Evolutionary conservation across 306 rosid genomes (phyloP), one percentile per base, ranked within the genome.

Genomic region (Leucaena leucocephala): DNA sequence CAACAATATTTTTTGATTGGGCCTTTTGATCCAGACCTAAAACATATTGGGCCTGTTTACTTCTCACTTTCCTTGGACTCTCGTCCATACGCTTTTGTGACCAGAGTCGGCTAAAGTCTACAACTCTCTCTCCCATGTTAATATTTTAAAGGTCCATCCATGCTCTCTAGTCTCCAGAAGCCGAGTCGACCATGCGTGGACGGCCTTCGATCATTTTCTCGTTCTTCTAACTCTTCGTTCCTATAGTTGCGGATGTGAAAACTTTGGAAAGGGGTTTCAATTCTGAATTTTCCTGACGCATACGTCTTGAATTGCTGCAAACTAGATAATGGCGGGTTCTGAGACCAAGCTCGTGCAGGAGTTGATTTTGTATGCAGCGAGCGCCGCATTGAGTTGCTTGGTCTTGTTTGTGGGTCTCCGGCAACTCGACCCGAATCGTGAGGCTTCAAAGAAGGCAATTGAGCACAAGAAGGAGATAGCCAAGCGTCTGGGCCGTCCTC

Each of bases 401-500:
- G 97, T 89, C 1, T 65, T 95, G 68, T 88, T 93, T 77, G 91
- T 75, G 46, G 99, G 99, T 22, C 91, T 93, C 34, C 88, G 89
- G 17, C 92, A 91, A 6, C 88, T 95, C 16, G 99, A 95, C 92
- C 99, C 98, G 39, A 95, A 88, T 71, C 97, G 99, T 0, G 97
- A 93, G 75, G 83, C 99, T 11, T 88, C 99, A 0, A 93, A 95
- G 87, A 95, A 89, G 78, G 94, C 89, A 19, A 75, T 93, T n/a
- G 97, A 95, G 81, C 93, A 89, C 21, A 93, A 93, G 91, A 95
- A 95, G 82, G 96, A 90, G 78, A 93, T 95, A 52, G 85, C 99
- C 15, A 93, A 84, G 76, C 98, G 99, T 52, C 78, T 95, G n/a
- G 99, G 99, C 8, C 99, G 99, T 6, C 99, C 99, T 59, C 97